phyloP scores from a whole-genome alignment of 345 rosid genomes.

The Murraya paniculata region DNA sequence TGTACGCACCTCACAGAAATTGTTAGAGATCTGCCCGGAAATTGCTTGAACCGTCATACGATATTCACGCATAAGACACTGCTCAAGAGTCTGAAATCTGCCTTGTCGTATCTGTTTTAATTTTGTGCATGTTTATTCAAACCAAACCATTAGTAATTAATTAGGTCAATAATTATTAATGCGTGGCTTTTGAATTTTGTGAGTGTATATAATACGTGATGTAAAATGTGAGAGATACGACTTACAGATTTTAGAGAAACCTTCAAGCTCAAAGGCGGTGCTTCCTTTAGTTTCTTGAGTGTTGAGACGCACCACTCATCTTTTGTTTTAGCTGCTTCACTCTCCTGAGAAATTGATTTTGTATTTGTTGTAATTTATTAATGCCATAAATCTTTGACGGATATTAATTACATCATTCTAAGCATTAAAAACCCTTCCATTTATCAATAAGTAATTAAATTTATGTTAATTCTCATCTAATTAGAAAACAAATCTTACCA shows the following conservation, averaged over 20 bases:
- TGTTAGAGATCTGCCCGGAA: not conserved
- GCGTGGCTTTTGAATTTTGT: not conserved
- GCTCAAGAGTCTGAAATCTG: conserved; percentile 6
- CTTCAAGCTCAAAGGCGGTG: conserved; percentile 26
- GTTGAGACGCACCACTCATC: conserved; percentile 20
- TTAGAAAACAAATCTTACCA: not conserved
- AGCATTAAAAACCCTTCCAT: too few species aligned
- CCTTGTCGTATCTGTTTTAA: conserved; percentile 2
- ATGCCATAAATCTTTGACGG: not conserved
- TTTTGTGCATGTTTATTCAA: not conserved
- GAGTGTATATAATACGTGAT: not conserved
- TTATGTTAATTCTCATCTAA: too few species aligned
- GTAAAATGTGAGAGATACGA: not conserved
- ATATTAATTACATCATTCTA: too few species aligned
- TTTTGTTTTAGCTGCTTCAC: conserved; percentile 9
- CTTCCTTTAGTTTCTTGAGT: conserved; percentile 11
- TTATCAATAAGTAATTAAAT: too few species aligned
- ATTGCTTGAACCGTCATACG: not conserved
- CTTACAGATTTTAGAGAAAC: conserved; percentile 19
- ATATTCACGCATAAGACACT: not conserved
- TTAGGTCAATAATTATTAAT: not conserved
- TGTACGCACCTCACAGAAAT: not conserved
- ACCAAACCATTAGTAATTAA: too few species aligned
- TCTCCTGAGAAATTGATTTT: conserved; percentile 3
- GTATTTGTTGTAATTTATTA: not conserved